Percentiles rank a stretch among this genome's conserved stretches.
These are phyloP conservation scores for Aspergillus sp. DNA, from an alignment of 2,329 filamentous ascomycete species.

Conservation along the genomic window DNA sequence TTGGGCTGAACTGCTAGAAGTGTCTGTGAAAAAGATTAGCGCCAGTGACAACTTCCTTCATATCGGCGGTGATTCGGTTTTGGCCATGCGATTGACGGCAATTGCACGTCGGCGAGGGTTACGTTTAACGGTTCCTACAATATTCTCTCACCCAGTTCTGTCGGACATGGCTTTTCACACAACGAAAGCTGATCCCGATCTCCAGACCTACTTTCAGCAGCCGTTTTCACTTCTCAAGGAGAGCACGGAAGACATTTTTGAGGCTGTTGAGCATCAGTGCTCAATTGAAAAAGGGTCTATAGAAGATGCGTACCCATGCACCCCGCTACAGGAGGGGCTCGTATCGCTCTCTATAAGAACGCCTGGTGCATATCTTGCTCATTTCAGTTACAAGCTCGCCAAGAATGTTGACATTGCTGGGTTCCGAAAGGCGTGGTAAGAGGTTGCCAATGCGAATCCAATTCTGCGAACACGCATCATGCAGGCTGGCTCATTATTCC, in stretches of 20 bases:
- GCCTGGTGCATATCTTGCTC: not conserved
- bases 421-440: slow-evolving; percentile 2
- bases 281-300: not conserved
- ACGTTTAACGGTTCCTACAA: slow-evolving; percentile 13
- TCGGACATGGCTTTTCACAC: not conserved
- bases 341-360: slow-evolving; percentile 1
- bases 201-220: not conserved
- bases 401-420: not conserved
- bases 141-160: not conserved
- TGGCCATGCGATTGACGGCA: slow-evolving; percentile 27
- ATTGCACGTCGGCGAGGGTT: slow-evolving; percentile 16
- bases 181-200: not conserved
- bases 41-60: slow-evolving; percentile 27
- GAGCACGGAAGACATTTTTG: not conserved
- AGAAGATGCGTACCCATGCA: slow-evolving; percentile 9
- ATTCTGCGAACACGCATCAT: slow-evolving; percentile 41
- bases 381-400: not conserved
- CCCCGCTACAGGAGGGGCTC: slow-evolving; percentile 8
- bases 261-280: not conserved
- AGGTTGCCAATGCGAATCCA: slow-evolving; percentile 20
- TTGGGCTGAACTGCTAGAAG: not conserved
- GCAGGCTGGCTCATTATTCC: slow-evolving; percentile 13
- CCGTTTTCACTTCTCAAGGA: not conserved
- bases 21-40: slow-evolving; percentile 10
- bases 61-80: slow-evolving; percentile 31